A percentile compares a stretch with the other conserved stretches of the same genome.
These are phyloP conservation scores for Eucalyptus pauciflora DNA, from an alignment of 345 rosid species.

Conservation along the genomic window DNA sequence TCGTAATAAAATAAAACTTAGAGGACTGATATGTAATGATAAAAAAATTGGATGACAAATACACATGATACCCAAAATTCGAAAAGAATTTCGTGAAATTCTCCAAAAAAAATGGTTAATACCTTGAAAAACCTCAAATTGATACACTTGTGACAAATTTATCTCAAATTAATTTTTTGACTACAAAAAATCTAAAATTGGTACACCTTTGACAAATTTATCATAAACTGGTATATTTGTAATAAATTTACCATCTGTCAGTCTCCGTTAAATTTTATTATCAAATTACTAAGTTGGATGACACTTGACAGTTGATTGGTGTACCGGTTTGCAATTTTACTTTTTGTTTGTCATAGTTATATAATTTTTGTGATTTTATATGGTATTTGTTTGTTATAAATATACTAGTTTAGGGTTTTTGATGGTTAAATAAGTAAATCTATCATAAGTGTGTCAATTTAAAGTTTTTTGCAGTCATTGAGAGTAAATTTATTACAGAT, in stretches of 20 bases:
- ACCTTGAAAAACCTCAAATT: fast-evolving
- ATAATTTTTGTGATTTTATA: no score
- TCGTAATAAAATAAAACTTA: not conserved
- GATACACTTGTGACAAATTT: fast-evolving
- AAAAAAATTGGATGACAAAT: not conserved
- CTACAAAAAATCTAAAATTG: fast-evolving
- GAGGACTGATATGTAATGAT: not conserved
- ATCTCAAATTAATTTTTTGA: fast-evolving
- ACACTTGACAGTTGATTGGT: fast-evolving
- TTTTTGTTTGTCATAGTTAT: no score
- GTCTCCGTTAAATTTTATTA: fast-evolving
- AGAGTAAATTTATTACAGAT: fast-evolving
- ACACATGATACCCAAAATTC: not conserved
- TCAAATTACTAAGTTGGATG: no score
- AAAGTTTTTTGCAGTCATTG: fast-evolving
- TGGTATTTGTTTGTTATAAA: no score
- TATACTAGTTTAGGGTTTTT: fast-evolving
- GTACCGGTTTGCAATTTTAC: fast-evolving
- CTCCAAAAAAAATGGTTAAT: not conserved
- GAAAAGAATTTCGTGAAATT: not conserved
- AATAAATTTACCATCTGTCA: fast-evolving
- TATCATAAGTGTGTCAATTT: fast-evolving
- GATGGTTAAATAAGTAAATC: fast-evolving
- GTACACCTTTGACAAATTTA: fast-evolving
- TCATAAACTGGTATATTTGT: no score